phyloP scores from a whole-genome alignment of 495 filamentous ascomycete species.

The Letharia lupina region DNA sequence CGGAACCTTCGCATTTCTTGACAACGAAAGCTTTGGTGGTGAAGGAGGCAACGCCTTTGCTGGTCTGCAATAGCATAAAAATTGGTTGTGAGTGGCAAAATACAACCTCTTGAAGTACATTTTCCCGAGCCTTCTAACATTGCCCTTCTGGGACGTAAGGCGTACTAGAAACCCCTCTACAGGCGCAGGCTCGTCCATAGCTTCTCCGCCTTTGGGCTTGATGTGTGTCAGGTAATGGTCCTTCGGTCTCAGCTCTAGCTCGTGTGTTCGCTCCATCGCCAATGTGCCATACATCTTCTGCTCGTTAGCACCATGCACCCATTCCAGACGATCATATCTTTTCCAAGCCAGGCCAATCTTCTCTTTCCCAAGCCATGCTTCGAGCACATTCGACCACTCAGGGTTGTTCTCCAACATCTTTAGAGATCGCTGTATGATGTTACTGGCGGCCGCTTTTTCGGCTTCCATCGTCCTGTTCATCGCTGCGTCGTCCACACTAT shows the following conservation, averaged over 20 bases:
- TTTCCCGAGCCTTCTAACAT: constrained; percentile 50
- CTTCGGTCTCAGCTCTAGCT: constrained; percentile 64
- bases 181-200: constrained; percentile 54
- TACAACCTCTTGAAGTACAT: constrained; percentile 66
- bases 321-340: constrained; percentile 67
- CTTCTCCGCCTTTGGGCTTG: constrained; percentile 58
- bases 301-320: constrained; percentile 62
- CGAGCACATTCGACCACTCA: constrained; percentile 57
- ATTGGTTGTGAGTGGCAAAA: constrained; percentile 62
- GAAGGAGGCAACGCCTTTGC: constrained; percentile 56
- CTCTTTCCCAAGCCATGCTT: constrained; percentile 50
- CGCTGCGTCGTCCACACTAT: constrained; percentile 33
- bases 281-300: constrained; percentile 68
- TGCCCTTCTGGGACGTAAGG: constrained; percentile 57
- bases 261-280: constrained; percentile 65
- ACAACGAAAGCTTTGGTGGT: constrained; percentile 47
- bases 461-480: constrained; percentile 40
- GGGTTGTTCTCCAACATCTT: constrained; percentile 48
- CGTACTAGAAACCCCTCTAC: constrained; percentile 67
- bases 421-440: constrained; percentile 51
- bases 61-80: constrained; percentile 57
- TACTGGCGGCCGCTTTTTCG: constrained; percentile 46
- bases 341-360: constrained; percentile 70
- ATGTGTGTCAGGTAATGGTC: constrained; percentile 57
- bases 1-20: constrained; percentile 41